Base-by-base conservation (phyloP, 106 monocot genomes). In the Dioscorea alata region DNA sequence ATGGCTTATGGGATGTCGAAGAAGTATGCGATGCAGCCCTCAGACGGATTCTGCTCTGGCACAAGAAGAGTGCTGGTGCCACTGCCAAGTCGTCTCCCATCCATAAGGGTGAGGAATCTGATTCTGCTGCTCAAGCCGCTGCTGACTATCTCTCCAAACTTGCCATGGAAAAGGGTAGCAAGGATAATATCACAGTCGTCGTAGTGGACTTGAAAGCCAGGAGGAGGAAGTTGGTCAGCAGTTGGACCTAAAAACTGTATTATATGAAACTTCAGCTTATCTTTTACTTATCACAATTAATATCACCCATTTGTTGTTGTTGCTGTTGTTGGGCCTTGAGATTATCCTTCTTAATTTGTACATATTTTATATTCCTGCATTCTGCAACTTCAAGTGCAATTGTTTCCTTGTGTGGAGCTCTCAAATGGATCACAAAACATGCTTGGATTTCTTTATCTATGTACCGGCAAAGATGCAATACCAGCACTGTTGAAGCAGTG, bases 1-100 rank as follows among this genome's bases (percentile, higher is more conserved):
- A 91, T 35, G 88, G 88, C 13, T 59, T 88, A 31, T 88, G 83
- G 83, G 87, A 87, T 62, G 87, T 87, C 0, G 78, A 88, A 58
- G 88, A 88, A 73, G 84, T 66, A 21, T 84, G 81, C 49, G 81
- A 84, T 48, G 68, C 35, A 13, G 81, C 88, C 6, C 71, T 77
- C 0, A 74, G 69, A 32, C 71, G 81, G 18, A 67, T 88, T 53
- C 53, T 70, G 6, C 65, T 75, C n/a, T n/a, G n/a, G n/a, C n/a
- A n/a, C n/a, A n/a, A n/a, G n/a, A n/a, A n/a, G n/a, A n/a, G n/a
- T n/a, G 84, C 84, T 17, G 59, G 76, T 23, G 5, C 33, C 53
- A 16, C 50, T 32, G 13, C 52, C 12, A 28, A 80, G 0, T 32
- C 77, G 23, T 68, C 73, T 8, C 12, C 66, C 4, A 63, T 62